A percentile compares a stretch with the other conserved stretches of the same genome.
These are phyloP conservation scores for Trypanosoma boissoni DNA, from an alignment of 208 protist species.

Conservation along the genomic window DNA sequence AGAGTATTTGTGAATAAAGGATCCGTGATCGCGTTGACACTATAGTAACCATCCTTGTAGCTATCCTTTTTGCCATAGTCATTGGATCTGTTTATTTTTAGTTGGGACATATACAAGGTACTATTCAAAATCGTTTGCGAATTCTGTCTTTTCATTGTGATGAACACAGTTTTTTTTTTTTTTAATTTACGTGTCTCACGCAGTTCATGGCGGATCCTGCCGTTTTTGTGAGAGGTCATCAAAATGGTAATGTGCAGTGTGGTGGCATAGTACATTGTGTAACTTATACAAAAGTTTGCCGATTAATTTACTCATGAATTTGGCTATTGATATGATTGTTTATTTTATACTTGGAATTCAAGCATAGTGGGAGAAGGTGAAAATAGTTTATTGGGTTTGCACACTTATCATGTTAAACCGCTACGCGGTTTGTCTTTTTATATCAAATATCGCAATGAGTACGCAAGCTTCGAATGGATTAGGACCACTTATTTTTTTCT, in stretches of 20 bases:
- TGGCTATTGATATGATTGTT: conserved; percentile 43
- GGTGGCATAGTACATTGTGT: conserved; percentile 60
- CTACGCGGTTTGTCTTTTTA: conserved; percentile 59
- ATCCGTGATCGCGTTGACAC: conserved; percentile 54
- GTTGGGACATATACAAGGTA: conserved; percentile 39
- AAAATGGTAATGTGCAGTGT: conserved; percentile 67
- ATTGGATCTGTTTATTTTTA: conserved; percentile 75
- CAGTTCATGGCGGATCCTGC: conserved; percentile 54
- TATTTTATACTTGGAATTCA: conserved; percentile 66
- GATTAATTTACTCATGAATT: conserved; percentile 42
- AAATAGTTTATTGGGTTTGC: conserved; percentile 38
- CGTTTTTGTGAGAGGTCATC: conserved; percentile 62
- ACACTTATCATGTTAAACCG: conserved; percentile 57
- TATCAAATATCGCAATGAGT: conserved; percentile 58
- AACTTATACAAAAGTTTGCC: conserved; percentile 64
- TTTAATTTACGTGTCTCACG: conserved; percentile 48
- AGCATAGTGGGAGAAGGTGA: conserved; percentile 32
- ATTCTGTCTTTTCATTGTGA: conserved; percentile 70
- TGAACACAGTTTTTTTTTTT: conserved; percentile 66
- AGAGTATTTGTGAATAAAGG: conserved; percentile 64
- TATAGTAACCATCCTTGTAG: conserved; percentile 33
- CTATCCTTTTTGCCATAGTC: conserved; percentile 62
- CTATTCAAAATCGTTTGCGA: conserved; percentile 65
- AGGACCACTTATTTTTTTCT: conserved; percentile 57
- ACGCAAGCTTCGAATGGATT: conserved; percentile 52